These are phyloP conservation scores for Saussurea involucrata DNA, from an alignment of 129 eudicot species.

Conservation along the genomic window DNA sequence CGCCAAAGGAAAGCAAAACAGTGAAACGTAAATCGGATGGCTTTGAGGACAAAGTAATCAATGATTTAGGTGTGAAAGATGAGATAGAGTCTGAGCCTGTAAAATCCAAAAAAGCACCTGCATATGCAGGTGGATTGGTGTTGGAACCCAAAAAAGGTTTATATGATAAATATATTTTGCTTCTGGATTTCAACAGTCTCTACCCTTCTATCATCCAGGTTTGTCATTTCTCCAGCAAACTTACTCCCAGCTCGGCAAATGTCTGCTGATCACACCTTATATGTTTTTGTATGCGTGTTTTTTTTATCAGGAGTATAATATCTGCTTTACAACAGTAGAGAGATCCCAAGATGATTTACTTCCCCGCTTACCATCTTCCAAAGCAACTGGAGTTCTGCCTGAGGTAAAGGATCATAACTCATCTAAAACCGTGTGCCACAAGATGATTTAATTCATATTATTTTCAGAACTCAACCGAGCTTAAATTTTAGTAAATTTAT, in stretches of 20 bases:
- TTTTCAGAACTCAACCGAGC: background rate
- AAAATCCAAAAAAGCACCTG: slow-evolving; percentile 76
- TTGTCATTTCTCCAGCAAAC: slow-evolving; percentile 16
- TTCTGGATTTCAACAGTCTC: slow-evolving; percentile 96
- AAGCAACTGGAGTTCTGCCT: slow-evolving; percentile 78
- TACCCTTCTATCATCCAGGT: slow-evolving; percentile 99
- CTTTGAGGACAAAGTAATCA: slow-evolving; percentile 40
- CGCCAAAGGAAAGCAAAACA: slow-evolving; percentile 56
- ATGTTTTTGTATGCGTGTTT: slow-evolving; percentile 1
- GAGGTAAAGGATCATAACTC: slow-evolving; percentile 50
- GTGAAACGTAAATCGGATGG: slow-evolving; percentile 69
- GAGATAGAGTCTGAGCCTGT: slow-evolving; percentile 49
- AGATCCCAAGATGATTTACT: slow-evolving; percentile 65
- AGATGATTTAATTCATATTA: background rate
- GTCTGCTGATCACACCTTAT: background rate
- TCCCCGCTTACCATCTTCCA: slow-evolving; percentile 77
- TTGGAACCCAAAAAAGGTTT: slow-evolving; percentile 96
- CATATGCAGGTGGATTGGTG: slow-evolving; percentile 96
- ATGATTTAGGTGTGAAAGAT: slow-evolving; percentile 50
- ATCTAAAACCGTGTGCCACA: background rate
- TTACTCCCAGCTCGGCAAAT: slow-evolving; percentile 1
- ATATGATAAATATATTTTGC: slow-evolving; percentile 90
- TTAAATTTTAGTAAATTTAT: background rate
- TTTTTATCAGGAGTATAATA: slow-evolving; percentile 79
- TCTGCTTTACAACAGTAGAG: slow-evolving; percentile 96